Evolutionary conservation across 306 rosid species (phyloP), one percentile per base, ranked within the genome.

Genomic region (Cucurbita moschata): DNA sequence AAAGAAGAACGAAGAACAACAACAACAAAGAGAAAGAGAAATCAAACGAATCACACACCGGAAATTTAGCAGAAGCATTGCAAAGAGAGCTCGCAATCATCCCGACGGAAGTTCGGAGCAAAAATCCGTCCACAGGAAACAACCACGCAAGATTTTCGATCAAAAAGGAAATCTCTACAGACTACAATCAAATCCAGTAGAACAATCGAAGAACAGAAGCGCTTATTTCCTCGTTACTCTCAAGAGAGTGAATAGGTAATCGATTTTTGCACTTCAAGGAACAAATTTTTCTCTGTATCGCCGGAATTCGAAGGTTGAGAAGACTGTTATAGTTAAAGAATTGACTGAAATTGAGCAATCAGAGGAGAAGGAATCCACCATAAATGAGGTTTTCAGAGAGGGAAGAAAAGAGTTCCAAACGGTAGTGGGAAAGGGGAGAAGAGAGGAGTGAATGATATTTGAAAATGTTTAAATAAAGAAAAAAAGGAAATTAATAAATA

Each of bases 81-180:
- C 73, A 68, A 47, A 68, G 73, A 68, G 73, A 68, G 73, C 73
- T 46, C 21, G 73, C 73, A 47, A 68, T 68, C 73, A 68, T 68
- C n/a, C 73, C 73, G 73, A 68, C 21, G 10, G 5, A 43, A 66
- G 53, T 66, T 5, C 19, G 5, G 3, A 18, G n/a, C 42, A 15
- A 68, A 47, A 68, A 68, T 23, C 73, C 73, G 56, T 21, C 40
- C 42, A 14, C 71, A 0, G 51, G 40, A 6, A 19, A 65, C 71
- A 47, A 68, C 73, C 2, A 19, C 8, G 53, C 10, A 65, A 43
- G 50, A 65, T 10, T 43, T 64, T 43, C 52, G 8, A 40, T 64
- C 16, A 40, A 40, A 40, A 42, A 66, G 1, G 54, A 6, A 10
- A 67, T 53, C 9, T 44, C 19, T 1, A 44, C 35, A 21, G 52